Conservation (phyloP, 805 yeast species). For the Pachysolen tannophilus region DNA sequence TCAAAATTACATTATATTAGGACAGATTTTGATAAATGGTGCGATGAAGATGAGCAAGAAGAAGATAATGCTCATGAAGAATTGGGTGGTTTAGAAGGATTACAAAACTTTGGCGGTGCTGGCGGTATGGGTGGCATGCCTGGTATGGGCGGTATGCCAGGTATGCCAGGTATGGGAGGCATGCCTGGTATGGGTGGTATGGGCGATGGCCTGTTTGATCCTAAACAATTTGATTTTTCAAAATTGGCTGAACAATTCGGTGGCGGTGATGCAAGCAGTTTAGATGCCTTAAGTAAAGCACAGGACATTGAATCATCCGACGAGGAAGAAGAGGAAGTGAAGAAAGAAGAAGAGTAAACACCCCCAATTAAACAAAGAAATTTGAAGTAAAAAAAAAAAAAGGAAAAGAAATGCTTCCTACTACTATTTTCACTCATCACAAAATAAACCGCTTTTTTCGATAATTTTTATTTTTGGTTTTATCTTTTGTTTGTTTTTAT, state of each 20-base stretch:
- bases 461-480: too few species aligned
- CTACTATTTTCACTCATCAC: too few species aligned
- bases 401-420: too few species aligned
- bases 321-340: constrained; percentile 15
- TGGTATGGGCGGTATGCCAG: constrained; percentile 24
- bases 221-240: constrained; percentile 23
- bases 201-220: constrained; percentile 27
- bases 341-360: constrained; percentile 26
- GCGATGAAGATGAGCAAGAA: constrained; percentile 96
- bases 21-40: constrained; percentile 97
- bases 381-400: constrained; percentile 10
- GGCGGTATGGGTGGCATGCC: constrained; percentile 26
- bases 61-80: constrained; percentile 44
- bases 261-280: constrained; percentile 27
- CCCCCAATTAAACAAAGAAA: constrained; percentile 20
- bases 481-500: too few species aligned
- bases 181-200: constrained; percentile 21
- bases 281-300: constrained; percentile 12
- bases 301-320: constrained; percentile 16
- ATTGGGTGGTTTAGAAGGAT: constrained; percentile 20
- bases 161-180: constrained; percentile 23
- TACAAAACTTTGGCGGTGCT: constrained; percentile 24
- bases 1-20: constrained; percentile 70
- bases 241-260: constrained; percentile 27
- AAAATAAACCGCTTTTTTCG: too few species aligned